Evolutionary conservation across 1,284 basidiomycete species (phyloP).

Genomic region (Microbotryum lychnidis-dioicae): DNA sequence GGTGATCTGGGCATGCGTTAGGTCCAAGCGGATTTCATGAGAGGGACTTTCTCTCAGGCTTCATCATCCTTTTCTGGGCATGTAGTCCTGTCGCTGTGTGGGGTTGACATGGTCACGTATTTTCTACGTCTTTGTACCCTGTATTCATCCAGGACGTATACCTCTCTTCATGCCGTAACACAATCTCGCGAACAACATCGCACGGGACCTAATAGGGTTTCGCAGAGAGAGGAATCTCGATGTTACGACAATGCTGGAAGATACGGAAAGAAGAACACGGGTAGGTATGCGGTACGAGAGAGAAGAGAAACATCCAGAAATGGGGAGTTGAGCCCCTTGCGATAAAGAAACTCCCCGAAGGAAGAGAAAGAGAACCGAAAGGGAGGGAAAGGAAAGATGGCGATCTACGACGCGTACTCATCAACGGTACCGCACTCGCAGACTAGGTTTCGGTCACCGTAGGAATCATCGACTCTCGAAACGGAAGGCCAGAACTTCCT

Average conservation of each 20-base stretch:
- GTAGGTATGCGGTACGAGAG: background rate
- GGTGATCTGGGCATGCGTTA: too few relatives aligned
- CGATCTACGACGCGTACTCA: conserved; percentile 46
- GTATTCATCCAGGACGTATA: too few relatives aligned
- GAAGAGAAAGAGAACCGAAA: background rate
- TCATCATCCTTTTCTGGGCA: too few relatives aligned
- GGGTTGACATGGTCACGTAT: too few relatives aligned
- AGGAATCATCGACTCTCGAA: conserved; percentile 82
- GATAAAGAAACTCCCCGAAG: background rate
- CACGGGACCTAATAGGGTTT: too few relatives aligned
- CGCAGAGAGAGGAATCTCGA: too few relatives aligned
- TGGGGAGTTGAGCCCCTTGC: background rate
- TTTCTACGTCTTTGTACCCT: too few relatives aligned
- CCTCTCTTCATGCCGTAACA: too few relatives aligned
- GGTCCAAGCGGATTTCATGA: too few relatives aligned
- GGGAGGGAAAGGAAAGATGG: background rate
- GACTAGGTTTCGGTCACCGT: conserved; percentile 61
- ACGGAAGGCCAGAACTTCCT: conserved; percentile 93
- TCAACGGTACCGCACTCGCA: conserved; percentile 86
- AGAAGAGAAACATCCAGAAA: background rate
- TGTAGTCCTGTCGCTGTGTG: too few relatives aligned
- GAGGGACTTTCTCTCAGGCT: too few relatives aligned
- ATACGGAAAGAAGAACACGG: background rate
- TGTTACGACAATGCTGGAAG: background rate
- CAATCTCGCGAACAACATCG: too few relatives aligned